Conservation (phyloP, 139 green algal species). For the Mychonastes homosphaera region DNA sequence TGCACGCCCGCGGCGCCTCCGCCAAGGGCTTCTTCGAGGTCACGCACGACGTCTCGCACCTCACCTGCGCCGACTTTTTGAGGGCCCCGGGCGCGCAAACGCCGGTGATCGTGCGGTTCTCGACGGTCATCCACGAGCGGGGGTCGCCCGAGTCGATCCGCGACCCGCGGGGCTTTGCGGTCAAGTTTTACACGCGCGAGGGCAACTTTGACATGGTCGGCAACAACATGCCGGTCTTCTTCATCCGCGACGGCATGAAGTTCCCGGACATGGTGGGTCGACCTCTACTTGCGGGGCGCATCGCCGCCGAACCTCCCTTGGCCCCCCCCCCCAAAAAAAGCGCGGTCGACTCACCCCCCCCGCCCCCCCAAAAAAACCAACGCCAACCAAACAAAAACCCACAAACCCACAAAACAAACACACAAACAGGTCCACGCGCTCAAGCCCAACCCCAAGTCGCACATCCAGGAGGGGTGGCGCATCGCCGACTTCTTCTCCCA, state of each 20-base stretch:
- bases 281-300: too few species aligned
- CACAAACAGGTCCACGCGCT: constrained; percentile 94
- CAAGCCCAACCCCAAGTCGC: constrained; percentile 93
- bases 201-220: constrained; percentile 84
- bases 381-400: too few species aligned
- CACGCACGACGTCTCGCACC: constrained; percentile 87
- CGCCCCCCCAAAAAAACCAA: too few species aligned
- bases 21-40: constrained; percentile 99
- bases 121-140: constrained; percentile 50
- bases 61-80: constrained; percentile 92
- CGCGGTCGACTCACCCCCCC: too few species aligned
- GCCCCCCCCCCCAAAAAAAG: too few species aligned
- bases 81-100: constrained; percentile 86
- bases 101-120: constrained; percentile 87
- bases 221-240: constrained; percentile 92
- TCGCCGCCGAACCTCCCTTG: too few species aligned
- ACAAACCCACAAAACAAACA: too few species aligned
- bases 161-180: constrained; percentile 87
- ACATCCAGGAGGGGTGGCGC: constrained; percentile 92
- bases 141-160: constrained; percentile 83
- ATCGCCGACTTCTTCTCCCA: constrained; percentile 97
- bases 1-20: constrained; percentile 82
- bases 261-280: too few species aligned
- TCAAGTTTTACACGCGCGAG: constrained; percentile 96
- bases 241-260: constrained; percentile 92